phyloP scores from a whole-genome alignment of 441 rosid species.

The Erodium trifolium region DNA sequence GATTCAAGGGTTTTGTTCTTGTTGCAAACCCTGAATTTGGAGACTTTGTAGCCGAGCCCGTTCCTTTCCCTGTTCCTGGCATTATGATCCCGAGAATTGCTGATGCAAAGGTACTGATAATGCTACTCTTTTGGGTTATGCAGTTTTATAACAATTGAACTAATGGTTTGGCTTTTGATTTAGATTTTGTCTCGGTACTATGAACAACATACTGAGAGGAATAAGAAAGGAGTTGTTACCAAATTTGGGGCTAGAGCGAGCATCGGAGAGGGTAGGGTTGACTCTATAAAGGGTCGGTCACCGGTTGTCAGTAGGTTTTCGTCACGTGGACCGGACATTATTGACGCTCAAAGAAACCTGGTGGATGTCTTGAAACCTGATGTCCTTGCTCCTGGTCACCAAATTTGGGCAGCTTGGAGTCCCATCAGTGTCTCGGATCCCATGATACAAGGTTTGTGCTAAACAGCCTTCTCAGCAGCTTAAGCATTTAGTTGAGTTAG shows the following conservation, averaged over 20 bases:
- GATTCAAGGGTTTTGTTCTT: constrained; percentile 58
- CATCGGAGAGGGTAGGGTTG: constrained; percentile 59
- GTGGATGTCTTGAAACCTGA: constrained; percentile 59
- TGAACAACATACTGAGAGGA: constrained; percentile 44
- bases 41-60: constrained; percentile 55
- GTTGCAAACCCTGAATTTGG: constrained; percentile 60
- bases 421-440: constrained; percentile 54
- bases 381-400: constrained; percentile 59
- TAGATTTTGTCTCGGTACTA: constrained; percentile 54
- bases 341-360: constrained; percentile 29
- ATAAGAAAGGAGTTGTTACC: constrained; percentile 30
- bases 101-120: constrained; percentile 47
- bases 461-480: too few relatives aligned
- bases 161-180: neutral
- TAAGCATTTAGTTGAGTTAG: neutral
- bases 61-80: constrained; percentile 36
- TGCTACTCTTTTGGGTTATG: too few relatives aligned
- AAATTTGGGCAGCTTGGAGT: constrained; percentile 79
- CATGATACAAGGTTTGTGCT: constrained; percentile 20
- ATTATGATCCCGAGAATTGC: constrained; percentile 44
- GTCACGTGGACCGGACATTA: constrained; percentile 52
- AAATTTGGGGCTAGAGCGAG: constrained; percentile 44
- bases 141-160: neutral
- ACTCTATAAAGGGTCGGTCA: constrained; percentile 39
- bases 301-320: constrained; percentile 57